phyloP scores from a whole-genome alignment of 73 alveolate species.

The Paramecium sexaurelia region DNA sequence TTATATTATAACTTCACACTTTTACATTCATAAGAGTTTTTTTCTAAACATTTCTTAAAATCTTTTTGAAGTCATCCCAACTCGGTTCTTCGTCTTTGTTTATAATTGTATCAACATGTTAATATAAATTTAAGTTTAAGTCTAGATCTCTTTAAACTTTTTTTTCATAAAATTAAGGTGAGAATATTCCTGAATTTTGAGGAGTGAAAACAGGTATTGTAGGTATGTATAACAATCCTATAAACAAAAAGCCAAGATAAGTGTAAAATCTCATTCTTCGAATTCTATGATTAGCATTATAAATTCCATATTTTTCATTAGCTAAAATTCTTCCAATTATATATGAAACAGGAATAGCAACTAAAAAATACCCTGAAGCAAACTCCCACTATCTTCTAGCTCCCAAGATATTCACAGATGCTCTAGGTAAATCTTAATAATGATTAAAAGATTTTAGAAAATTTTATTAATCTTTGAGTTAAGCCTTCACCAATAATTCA shows the following conservation, averaged over 20 bases:
- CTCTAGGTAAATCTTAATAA: constrained; percentile 5
- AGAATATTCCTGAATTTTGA: neutral
- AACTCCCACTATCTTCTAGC: neutral
- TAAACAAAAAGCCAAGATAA: neutral
- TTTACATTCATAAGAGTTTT: neutral
- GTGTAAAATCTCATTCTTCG: neutral
- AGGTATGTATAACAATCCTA: neutral
- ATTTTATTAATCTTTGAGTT: neutral
- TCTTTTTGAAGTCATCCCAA: neutral
- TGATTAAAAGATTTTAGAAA: neutral
- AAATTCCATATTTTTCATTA: constrained; percentile 9
- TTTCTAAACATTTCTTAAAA: neutral
- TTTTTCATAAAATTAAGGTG: neutral
- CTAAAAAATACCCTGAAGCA: neutral
- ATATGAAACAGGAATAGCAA: neutral
- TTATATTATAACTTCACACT: neutral
- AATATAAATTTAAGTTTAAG: neutral
- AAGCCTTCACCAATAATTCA: neutral
- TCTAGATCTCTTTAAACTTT: constrained; percentile 19
- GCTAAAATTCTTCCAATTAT: neutral
- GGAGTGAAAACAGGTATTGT: neutral
- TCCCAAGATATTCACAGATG: neutral
- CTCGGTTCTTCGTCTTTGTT: neutral
- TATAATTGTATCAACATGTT: neutral
- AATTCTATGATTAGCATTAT: neutral